These are phyloP conservation scores for Camellia lanceoleosa DNA, from an alignment of 148 eudicot species.

Conservation along the genomic window DNA sequence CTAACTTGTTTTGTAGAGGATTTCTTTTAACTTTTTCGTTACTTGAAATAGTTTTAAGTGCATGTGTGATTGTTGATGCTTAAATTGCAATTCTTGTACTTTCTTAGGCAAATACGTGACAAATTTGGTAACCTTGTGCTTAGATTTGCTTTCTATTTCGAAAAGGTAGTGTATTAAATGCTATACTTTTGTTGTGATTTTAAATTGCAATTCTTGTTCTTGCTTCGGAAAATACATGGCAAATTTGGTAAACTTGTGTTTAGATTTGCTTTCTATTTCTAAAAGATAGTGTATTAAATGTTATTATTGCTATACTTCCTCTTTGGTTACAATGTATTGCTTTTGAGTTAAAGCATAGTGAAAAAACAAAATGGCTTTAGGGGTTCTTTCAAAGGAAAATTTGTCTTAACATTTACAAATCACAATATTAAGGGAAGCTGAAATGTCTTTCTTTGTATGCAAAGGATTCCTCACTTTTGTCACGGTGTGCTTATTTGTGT, in stretches of 20 bases:
- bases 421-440: not conserved
- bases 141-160: too few relatives aligned
- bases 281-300: not conserved
- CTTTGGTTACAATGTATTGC: not conserved
- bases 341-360: not conserved
- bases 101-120: not conserved
- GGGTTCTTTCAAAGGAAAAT: not conserved
- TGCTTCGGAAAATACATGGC: not conserved
- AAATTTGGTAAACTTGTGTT: not conserved
- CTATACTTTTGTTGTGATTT: not conserved
- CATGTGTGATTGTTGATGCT: not conserved
- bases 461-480: too few relatives aligned
- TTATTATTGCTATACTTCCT: not conserved
- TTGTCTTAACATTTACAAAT: not conserved
- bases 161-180: too few relatives aligned
- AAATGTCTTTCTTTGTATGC: not conserved
- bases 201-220: too few relatives aligned
- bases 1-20: not conserved
- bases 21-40: not conserved
- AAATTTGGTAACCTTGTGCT: too few relatives aligned
- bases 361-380: not conserved
- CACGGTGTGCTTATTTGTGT: too few relatives aligned
- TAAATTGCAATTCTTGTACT: not conserved
- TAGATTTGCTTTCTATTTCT: conserved; percentile 1
- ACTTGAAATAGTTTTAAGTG: not conserved